These are phyloP conservation scores for Nothopassalora personata DNA, from an alignment of 2,329 filamentous ascomycete species.

Conservation along the genomic window DNA sequence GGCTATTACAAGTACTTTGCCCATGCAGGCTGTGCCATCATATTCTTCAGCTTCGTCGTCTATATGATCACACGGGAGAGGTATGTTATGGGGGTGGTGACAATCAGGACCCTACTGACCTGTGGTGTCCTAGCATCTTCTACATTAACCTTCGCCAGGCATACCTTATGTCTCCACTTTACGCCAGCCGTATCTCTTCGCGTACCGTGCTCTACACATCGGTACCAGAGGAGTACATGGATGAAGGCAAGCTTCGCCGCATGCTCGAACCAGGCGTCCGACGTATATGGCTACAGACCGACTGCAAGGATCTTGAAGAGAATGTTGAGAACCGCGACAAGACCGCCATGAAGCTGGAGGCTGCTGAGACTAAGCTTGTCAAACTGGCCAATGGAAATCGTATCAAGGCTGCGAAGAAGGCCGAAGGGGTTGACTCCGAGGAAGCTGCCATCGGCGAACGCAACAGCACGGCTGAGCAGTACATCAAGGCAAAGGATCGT, in stretches of 20 bases:
- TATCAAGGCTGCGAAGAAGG: constrained; percentile 61
- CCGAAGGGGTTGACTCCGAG: constrained; percentile 32
- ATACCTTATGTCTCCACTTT: constrained; percentile 78
- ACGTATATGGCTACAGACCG: constrained; percentile 76
- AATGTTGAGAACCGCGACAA: constrained; percentile 77
- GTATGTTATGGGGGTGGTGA: not conserved
- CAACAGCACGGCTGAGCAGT: constrained; percentile 66
- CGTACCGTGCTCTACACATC: constrained; percentile 85
- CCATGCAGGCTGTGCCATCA: constrained; percentile 72
- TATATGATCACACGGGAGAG: constrained; percentile 79
- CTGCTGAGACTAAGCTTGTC: constrained; percentile 79
- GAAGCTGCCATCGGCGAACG: constrained; percentile 55
- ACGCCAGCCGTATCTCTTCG: constrained; percentile 79
- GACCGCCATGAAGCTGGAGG: constrained; percentile 75
- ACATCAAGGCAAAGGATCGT: constrained; percentile 66
- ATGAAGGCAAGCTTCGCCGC: constrained; percentile 68
- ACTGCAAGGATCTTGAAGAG: constrained; percentile 71
- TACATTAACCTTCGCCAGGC: constrained; percentile 91
- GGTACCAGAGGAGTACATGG: constrained; percentile 72
- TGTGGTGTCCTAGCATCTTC: constrained; percentile 55
- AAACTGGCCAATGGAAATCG: constrained; percentile 69
- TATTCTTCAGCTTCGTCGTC: constrained; percentile 82
- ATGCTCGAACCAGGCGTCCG: constrained; percentile 78
- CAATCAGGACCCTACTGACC: no score
- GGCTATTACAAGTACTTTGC: constrained; percentile 68